Base-by-base conservation (phyloP, 75 land plant species). In the Cunninghamia lanceolata region DNA sequence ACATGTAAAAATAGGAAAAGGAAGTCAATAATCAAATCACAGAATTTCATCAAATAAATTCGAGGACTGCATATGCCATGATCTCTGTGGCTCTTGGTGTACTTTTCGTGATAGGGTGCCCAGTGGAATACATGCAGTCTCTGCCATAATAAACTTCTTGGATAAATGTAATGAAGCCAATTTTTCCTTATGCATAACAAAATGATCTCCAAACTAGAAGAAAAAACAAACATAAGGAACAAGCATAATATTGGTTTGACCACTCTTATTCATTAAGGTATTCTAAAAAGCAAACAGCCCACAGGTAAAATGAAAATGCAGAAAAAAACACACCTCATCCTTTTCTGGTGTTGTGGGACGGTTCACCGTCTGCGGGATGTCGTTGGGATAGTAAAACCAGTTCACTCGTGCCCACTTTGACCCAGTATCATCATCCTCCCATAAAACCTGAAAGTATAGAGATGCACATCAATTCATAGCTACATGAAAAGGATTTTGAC, bases 331-430 rank as follows among this genome's bases (percentile, higher is more conserved):
- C 47, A 95, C 97, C 94, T 96, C 95, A 89, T 88, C 86, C 28
- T 81, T 78, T 86, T 96, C 97, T 43, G 90, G 86, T 35, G 85
- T 78, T 50, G 87, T 88, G n/a, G 95, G 95, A 11, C 87, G 87
- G 50, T 89, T 90, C 86, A 92, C 88, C n/a, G 82, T 50, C 86
- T 87, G 80, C 2, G 93, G 95, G 83, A 95, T 89, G 84, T 96
- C 94, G 39, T 82, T 87, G 71, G 94, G 95, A 85, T 92, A 94
- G 85, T 93, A 95, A 82, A 89, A 95, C 90, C 86, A 87, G 71
- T 84, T 93, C 16, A 93, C 90, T 28, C 40, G 85, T 3, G 90
- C 94, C 94, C 91, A 94, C 88, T 93, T 96, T 82, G 86, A 66
- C 6, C 88, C 87, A 43, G 90, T 90, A 46, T 81, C 85, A 40